phyloP scores from a whole-genome alignment of 176 grass and related monocot species.

The Carex cristatella region DNA sequence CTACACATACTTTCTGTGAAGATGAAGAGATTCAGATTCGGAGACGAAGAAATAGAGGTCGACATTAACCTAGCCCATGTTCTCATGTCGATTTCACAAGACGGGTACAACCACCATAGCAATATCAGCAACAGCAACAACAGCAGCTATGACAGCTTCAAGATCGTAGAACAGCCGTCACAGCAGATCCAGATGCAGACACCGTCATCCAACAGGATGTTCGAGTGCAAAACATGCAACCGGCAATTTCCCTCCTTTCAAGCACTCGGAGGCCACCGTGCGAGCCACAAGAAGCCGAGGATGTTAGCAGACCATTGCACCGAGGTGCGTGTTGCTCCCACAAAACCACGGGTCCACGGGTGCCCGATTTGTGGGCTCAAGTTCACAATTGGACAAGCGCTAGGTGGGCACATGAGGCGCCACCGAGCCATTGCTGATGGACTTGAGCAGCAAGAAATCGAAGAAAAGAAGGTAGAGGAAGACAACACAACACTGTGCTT shows the following conservation, averaged over 20 bases:
- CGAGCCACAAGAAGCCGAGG: conserved; percentile 65
- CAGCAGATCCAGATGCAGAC: background rate
- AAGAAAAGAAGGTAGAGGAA: conserved; percentile 5
- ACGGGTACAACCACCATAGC: background rate
- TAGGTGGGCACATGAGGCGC: conserved; percentile 86
- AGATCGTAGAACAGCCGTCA: background rate
- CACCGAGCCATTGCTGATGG: conserved; percentile 44
- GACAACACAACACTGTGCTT: conserved; percentile 34
- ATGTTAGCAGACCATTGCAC: conserved; percentile 21
- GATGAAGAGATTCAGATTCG: conserved; percentile 7
- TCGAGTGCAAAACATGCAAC: conserved; percentile 95
- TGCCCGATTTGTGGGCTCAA: conserved; percentile 77
- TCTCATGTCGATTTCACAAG: conserved; percentile 57
- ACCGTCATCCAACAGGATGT: conserved; percentile 36
- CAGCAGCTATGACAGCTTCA: background rate
- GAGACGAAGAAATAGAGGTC: conserved; percentile 24
- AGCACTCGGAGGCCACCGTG: conserved; percentile 83
- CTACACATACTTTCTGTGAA: background rate
- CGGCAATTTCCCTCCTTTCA: conserved; percentile 83
- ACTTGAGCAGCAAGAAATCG: background rate
- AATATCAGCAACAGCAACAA: background rate
- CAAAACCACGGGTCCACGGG: conserved; percentile 53
- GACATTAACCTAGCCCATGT: conserved; percentile 46
- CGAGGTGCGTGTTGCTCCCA: background rate
- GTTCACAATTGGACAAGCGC: conserved; percentile 78